Percentiles rank a stretch among this genome's conserved stretches.
phyloP scores from a whole-genome alignment of 179 eudicot genomes.

The Vitellaria paradoxa region DNA sequence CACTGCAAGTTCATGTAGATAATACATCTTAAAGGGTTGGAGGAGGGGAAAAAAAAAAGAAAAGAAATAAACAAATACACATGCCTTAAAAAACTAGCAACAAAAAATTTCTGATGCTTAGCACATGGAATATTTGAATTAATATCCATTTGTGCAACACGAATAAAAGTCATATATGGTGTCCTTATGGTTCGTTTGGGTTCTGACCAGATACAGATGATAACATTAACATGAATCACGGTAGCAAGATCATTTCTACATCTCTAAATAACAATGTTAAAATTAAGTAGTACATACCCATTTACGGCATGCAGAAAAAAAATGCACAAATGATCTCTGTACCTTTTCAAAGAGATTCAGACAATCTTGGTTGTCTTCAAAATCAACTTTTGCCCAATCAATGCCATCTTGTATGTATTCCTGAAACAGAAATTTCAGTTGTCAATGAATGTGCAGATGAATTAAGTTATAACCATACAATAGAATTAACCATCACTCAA shows the following conservation, averaged over 20 bases:
- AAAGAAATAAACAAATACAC: no score
- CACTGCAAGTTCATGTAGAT: neutral
- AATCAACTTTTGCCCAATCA: conserved; percentile 97
- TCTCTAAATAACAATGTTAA: neutral
- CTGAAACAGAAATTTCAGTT: conserved; percentile 34
- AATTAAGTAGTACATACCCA: neutral
- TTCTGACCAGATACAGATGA: neutral
- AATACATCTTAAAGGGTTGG: neutral
- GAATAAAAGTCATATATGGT: no score
- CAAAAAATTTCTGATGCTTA: no score
- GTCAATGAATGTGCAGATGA: neutral
- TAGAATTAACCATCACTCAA: neutral
- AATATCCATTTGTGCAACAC: no score
- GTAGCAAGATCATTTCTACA: neutral
- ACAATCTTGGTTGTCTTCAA: conserved; percentile 98
- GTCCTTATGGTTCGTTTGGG: neutral
- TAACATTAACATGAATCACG: neutral
- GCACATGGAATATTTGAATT: no score
- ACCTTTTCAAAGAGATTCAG: conserved; percentile 98
- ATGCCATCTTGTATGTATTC: conserved; percentile 99
- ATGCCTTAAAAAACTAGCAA: no score
- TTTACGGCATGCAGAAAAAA: neutral
- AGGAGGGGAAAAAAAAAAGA: neutral
- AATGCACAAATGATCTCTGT: conserved; percentile 2
- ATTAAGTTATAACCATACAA: neutral